Evolutionary conservation across 2,329 filamentous ascomycete species (phyloP).

Genomic region (Penicillium palitans): DNA sequence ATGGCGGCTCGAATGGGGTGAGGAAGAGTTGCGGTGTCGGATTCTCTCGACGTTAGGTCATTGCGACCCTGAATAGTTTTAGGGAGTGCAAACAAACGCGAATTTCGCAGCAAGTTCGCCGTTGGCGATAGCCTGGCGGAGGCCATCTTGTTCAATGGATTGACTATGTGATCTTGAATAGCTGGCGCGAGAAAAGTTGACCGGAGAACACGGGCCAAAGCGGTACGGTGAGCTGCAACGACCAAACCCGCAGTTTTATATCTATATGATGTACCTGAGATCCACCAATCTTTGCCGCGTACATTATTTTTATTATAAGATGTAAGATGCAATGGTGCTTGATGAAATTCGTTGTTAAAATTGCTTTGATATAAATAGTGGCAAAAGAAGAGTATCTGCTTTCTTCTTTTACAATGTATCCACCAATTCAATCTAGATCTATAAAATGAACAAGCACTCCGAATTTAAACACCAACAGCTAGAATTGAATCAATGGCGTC

Average conservation of each 20-base stretch:
- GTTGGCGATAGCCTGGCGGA: conserved; percentile 57
- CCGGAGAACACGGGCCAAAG: conserved; percentile 26
- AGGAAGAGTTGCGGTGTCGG: conserved; percentile 69
- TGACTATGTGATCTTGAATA: conserved; percentile 23
- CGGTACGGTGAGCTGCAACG: conserved; percentile 27
- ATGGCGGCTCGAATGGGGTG: conserved; percentile 84
- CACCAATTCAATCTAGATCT: background rate
- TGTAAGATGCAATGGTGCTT: background rate
- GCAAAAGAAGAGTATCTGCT: background rate
- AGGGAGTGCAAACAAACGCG: conserved; percentile 86
- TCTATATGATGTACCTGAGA: background rate
- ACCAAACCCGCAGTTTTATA: conserved; percentile 22
- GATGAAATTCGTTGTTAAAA: background rate
- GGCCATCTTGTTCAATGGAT: conserved; percentile 41
- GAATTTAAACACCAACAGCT: conserved; percentile 32
- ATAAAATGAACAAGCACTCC: background rate
- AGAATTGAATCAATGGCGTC: conserved; percentile 42
- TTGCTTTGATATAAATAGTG: background rate
- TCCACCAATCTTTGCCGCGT: background rate
- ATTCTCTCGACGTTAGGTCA: conserved; percentile 53
- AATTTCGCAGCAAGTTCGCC: conserved; percentile 73
- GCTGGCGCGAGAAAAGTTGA: conserved; percentile 37
- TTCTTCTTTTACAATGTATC: background rate
- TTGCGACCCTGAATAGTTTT: conserved; percentile 67
- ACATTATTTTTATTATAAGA: background rate